phyloP scores from a whole-genome alignment of 176 grass and related monocot species.

The Oryza officinalis region DNA sequence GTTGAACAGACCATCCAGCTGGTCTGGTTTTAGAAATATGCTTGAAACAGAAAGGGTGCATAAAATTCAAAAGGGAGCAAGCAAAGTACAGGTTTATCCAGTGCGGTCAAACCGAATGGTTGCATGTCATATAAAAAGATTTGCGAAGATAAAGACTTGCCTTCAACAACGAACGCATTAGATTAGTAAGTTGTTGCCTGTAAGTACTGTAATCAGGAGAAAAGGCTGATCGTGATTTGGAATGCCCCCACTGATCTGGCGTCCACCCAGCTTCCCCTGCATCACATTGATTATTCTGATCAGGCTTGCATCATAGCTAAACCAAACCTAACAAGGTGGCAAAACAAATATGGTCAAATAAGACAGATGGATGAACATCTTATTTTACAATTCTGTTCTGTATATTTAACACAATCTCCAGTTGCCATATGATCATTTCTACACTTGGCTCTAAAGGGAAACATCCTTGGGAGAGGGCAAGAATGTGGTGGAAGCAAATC shows the following conservation, averaged over 20 bases:
- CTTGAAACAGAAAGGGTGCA: constrained; percentile 21
- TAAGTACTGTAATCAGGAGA: constrained; percentile 65
- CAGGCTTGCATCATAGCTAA: constrained; percentile 21
- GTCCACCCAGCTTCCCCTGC: constrained; percentile 97
- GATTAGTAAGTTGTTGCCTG: constrained; percentile 66
- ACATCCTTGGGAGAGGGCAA: neutral
- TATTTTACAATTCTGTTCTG: neutral
- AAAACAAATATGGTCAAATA: neutral
- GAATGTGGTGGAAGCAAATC: neutral
- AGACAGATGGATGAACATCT: constrained; percentile 1
- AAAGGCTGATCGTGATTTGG: constrained; percentile 78
- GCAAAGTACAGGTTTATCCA: constrained; percentile 5
- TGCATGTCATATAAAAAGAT: neutral
- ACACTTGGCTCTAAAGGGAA: neutral
- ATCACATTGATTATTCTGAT: constrained; percentile 37
- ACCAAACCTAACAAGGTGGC: constrained; percentile 1
- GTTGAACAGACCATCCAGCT: neutral
- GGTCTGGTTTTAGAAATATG: neutral
- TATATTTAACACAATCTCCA: neutral
- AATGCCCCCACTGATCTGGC: constrained; percentile 92
- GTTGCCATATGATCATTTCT: neutral
- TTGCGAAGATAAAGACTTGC: constrained; percentile 50
- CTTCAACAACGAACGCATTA: constrained; percentile 89
- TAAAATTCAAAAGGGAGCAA: neutral
- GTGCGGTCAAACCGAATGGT: constrained; percentile 7